phyloP scores from a whole-genome alignment of 495 filamentous ascomycete genomes.

The Tuber indicum region DNA sequence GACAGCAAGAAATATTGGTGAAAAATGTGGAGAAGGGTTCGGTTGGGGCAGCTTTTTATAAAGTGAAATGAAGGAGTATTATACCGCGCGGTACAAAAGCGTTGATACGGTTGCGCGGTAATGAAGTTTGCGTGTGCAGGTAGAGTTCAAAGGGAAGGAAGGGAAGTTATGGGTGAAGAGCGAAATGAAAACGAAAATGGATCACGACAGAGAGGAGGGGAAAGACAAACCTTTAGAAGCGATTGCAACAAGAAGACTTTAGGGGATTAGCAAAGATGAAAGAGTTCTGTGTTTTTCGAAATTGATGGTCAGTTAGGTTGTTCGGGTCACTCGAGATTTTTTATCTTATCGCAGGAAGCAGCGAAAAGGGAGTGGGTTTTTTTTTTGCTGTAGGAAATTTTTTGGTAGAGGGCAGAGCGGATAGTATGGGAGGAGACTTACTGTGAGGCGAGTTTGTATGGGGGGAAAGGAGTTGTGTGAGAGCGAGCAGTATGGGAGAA shows the following conservation, averaged over 20 bases:
- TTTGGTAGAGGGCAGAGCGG: constrained; percentile 19
- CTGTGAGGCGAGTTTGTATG: constrained; percentile 38
- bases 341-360: constrained; percentile 39
- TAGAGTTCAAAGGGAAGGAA: constrained; percentile 33
- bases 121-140: constrained; percentile 11
- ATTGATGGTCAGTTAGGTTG: constrained; percentile 14
- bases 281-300: constrained; percentile 38
- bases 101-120: constrained; percentile 1
- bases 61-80: not conserved
- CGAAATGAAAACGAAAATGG: constrained; percentile 19
- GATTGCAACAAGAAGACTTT: constrained; percentile 21
- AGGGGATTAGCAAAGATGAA: constrained; percentile 24
- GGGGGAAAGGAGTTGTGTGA: constrained; percentile 34
- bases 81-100: not conserved
- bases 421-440: constrained; percentile 38
- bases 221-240: constrained; percentile 36
- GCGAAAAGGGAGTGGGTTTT: constrained; percentile 16
- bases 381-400: constrained; percentile 22
- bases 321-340: constrained; percentile 12
- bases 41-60: not conserved
- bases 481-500: constrained; percentile 39
- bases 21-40: constrained; percentile 8
- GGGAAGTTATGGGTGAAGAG: not conserved
- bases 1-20: not conserved
- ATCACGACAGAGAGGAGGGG: constrained; percentile 24